Percentiles rank a stretch among this genome's conserved stretches.
Evolutionary conservation across 2,329 filamentous ascomycete species (phyloP).

Genomic region (Cordyceps cicadae): DNA sequence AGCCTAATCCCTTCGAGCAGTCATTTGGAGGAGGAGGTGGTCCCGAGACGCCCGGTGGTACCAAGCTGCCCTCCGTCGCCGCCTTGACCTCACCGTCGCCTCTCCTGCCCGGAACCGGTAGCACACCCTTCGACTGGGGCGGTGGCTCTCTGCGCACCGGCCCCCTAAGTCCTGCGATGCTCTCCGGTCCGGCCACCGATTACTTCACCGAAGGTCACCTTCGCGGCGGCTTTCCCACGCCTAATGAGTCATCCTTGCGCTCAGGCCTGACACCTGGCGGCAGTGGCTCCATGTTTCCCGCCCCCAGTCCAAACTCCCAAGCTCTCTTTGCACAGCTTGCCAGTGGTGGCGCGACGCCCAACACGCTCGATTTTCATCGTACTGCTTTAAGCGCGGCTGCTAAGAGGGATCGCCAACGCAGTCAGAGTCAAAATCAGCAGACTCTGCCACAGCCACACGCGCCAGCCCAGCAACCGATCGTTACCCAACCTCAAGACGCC

Average conservation of each 20-base stretch:
- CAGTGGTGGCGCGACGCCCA: constrained; percentile 76
- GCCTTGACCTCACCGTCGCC: constrained; percentile 85
- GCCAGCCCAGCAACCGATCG: constrained; percentile 19
- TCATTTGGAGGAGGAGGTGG: constrained; percentile 64
- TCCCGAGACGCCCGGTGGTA: constrained; percentile 73
- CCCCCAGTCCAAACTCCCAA: constrained; percentile 78
- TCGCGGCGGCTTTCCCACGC: constrained; percentile 80
- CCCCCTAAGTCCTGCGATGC: constrained; percentile 93
- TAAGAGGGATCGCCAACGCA: constrained; percentile 40
- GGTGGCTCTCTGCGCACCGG: constrained; percentile 81
- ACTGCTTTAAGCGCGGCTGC: constrained; percentile 76
- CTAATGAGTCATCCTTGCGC: constrained; percentile 89
- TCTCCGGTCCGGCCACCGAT: constrained; percentile 75
- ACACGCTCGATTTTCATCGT: constrained; percentile 88
- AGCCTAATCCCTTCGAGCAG: constrained; percentile 95
- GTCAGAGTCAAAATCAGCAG: constrained; percentile 27
- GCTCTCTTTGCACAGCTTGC: constrained; percentile 72
- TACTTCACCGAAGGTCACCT: constrained; percentile 81
- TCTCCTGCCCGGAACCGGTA: constrained; percentile 64
- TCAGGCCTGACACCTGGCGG: constrained; percentile 90
- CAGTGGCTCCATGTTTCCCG: constrained; percentile 94
- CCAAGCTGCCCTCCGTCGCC: constrained; percentile 80
- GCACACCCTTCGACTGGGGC: constrained; percentile 70
- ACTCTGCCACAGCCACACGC: constrained; percentile 14
- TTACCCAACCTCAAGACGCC: constrained; percentile 48